Base-by-base conservation (phyloP, 2,329 filamentous ascomycete species). In the Davidsoniella virescens region DNA sequence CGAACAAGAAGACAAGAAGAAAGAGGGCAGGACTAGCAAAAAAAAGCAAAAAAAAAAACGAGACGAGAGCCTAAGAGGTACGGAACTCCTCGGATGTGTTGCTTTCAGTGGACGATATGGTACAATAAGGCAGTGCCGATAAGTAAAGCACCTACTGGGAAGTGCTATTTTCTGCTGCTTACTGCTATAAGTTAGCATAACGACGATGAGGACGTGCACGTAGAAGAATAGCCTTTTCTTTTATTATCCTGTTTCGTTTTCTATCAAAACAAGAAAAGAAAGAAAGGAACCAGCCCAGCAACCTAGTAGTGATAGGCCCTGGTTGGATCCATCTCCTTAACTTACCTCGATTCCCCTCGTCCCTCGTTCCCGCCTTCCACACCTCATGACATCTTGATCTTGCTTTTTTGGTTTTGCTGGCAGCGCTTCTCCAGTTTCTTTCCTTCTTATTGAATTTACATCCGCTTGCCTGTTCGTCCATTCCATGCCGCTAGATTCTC, bases 361-460 rank as follows among this genome's bases (percentile, higher is more conserved):
- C 44, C 44, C 36, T 29, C 39, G 9, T 10, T 12, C 18, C 18
- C 29, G 33, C 20, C 29, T 37, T 20, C 16, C 38, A 47, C 44
- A 52, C 50, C 16, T 52, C 29, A 52, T 47, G 44, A 25, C 43
- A 47, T n/a, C 43, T 29, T 33, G 38, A 47, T 43, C n/a, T 17
- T 42, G 16, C 16, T 33, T n/a, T n/a, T 33, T 36, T 12, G 5
- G 12, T 25, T 40, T 50, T 44, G 44, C 20, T 36, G 18, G 2
- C 5, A 9, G 40, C 25, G 44, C 20, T 29, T 50, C 18, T 50
- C 14, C 3, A 20, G 36, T 25, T 45, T 44, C 39, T 33, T 36
- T 44, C 46, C 41, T 41, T 33, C 23, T 45, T 44, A 29, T 42
- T 18, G 12, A 8, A 23, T 33, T 33, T 49, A 17, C 36, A n/a